Conservation (phyloP, 1,284 basidiomycete species). For the Sporisorium sorghi region DNA sequence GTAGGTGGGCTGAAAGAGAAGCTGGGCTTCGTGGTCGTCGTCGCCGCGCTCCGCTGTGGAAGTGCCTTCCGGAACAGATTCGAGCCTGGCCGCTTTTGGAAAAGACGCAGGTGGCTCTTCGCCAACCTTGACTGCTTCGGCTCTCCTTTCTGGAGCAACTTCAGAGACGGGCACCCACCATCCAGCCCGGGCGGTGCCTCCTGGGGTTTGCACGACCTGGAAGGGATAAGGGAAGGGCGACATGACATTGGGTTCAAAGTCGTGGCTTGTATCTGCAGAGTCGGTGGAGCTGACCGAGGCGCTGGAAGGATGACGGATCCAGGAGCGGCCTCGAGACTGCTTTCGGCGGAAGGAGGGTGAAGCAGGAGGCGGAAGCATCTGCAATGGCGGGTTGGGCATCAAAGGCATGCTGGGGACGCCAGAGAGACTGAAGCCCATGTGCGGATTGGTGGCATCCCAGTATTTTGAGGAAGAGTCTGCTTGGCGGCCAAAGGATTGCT, state of each 20-base stretch:
- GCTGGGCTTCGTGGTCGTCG: slow-evolving; percentile 27
- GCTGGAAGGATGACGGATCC: slow-evolving; percentile 19
- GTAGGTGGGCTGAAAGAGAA: slow-evolving; percentile 56
- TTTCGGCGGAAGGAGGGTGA: slow-evolving; percentile 45
- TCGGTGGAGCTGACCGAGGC: slow-evolving; percentile 31
- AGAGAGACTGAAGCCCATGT: slow-evolving; percentile 52
- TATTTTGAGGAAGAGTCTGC: slow-evolving; percentile 10
- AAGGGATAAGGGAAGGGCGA: slow-evolving; percentile 57
- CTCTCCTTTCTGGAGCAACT: slow-evolving; percentile 39
- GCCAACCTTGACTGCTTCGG: slow-evolving; percentile 35
- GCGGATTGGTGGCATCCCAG: slow-evolving; percentile 44
- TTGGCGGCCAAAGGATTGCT: slow-evolving; percentile 46
- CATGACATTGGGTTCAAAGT: slow-evolving; percentile 50
- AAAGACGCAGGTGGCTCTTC: slow-evolving; percentile 12
- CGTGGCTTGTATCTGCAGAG: slow-evolving; percentile 24
- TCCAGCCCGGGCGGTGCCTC: slow-evolving; percentile 57
- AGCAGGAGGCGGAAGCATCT: slow-evolving; percentile 60
- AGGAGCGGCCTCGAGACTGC: slow-evolving; percentile 11
- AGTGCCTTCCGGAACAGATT: slow-evolving; percentile 16
- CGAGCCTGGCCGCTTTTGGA: slow-evolving; percentile 1
- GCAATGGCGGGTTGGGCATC: slow-evolving; percentile 58
- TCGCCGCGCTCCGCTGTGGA: slow-evolving; percentile 2
- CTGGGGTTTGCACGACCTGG: slow-evolving; percentile 61
- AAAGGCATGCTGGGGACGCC: slow-evolving; percentile 63
- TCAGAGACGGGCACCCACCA: slow-evolving; percentile 61